Conservation (phyloP, 345 rosid species). For the Citropsis articulata region DNA sequence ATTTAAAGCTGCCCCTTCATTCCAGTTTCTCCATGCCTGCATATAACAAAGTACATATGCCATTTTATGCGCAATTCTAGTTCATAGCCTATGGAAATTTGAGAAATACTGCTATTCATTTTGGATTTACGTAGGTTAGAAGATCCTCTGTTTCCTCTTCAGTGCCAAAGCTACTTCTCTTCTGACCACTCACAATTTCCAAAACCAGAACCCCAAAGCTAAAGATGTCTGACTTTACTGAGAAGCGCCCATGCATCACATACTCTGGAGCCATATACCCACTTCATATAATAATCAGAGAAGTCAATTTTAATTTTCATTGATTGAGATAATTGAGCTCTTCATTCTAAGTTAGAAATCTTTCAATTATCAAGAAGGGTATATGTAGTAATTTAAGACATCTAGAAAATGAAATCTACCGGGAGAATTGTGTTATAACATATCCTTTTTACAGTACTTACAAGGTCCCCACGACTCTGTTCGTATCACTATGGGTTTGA, state of each 20-base stretch:
- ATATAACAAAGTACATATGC: background rate
- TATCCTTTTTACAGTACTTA: slow-evolving; percentile 13
- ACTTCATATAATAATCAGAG: background rate
- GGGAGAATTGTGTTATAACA: background rate
- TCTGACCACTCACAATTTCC: slow-evolving; percentile 43
- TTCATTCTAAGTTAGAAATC: background rate
- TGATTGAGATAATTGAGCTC: background rate
- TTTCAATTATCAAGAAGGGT: background rate
- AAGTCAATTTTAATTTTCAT: background rate
- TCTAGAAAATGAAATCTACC: background rate
- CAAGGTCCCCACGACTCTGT: slow-evolving; percentile 41
- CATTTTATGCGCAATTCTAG: background rate
- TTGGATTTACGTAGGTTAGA: slow-evolving; percentile 28
- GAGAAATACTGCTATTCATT: background rate
- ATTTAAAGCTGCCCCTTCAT: slow-evolving; percentile 20
- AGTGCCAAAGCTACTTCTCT: slow-evolving; percentile 10
- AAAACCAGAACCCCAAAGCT: slow-evolving; percentile 42
- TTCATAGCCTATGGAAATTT: background rate
- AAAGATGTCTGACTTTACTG: slow-evolving; percentile 37
- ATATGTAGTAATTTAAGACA: background rate
- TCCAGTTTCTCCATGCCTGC: slow-evolving; percentile 50
- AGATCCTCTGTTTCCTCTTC: slow-evolving; percentile 26
- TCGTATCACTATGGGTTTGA: slow-evolving; percentile 36
- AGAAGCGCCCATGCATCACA: slow-evolving; percentile 41
- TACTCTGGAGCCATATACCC: slow-evolving; percentile 49